Conservation (phyloP, 1,284 basidiomycete genomes). For the Ceratobasidium sp. region DNA sequence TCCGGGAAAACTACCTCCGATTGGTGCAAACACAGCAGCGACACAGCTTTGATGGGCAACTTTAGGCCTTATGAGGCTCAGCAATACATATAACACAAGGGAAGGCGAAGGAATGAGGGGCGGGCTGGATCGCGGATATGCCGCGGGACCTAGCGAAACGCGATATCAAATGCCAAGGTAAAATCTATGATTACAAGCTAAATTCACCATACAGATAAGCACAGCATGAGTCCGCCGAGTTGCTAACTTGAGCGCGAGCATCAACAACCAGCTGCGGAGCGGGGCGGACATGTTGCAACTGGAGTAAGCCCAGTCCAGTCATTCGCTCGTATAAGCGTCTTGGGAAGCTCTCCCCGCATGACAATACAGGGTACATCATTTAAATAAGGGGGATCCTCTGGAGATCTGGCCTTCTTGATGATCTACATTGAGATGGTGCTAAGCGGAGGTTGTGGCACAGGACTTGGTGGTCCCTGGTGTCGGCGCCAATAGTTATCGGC, state of each 20-base stretch:
- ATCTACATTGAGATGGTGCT: too few relatives aligned
- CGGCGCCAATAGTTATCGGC: too few relatives aligned
- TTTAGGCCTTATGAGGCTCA: neutral
- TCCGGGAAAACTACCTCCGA: constrained; percentile 12
- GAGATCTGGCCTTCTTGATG: too few relatives aligned
- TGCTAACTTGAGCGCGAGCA: neutral
- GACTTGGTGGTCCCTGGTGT: too few relatives aligned
- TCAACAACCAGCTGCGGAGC: constrained; percentile 1
- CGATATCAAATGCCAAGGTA: neutral
- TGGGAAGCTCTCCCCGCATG: too few relatives aligned
- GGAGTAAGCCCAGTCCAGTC: neutral
- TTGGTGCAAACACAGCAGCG: constrained; percentile 13
- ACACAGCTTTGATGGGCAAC: constrained; percentile 5
- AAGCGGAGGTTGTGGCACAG: too few relatives aligned
- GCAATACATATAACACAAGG: constrained; percentile 2
- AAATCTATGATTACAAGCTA: neutral
- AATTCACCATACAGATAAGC: constrained; percentile 12
- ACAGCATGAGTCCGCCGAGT: constrained; percentile 5
- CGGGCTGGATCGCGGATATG: constrained; percentile 7
- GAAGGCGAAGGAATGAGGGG: neutral
- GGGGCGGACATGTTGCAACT: neutral
- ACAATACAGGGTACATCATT: too few relatives aligned
- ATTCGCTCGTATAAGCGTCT: too few relatives aligned
- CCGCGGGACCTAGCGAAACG: neutral
- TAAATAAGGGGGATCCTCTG: too few relatives aligned